Evolutionary conservation across 208 protist species (phyloP), one percentile per base, ranked within the genome.

Genomic region (Trypanosomatidae sp.): DNA sequence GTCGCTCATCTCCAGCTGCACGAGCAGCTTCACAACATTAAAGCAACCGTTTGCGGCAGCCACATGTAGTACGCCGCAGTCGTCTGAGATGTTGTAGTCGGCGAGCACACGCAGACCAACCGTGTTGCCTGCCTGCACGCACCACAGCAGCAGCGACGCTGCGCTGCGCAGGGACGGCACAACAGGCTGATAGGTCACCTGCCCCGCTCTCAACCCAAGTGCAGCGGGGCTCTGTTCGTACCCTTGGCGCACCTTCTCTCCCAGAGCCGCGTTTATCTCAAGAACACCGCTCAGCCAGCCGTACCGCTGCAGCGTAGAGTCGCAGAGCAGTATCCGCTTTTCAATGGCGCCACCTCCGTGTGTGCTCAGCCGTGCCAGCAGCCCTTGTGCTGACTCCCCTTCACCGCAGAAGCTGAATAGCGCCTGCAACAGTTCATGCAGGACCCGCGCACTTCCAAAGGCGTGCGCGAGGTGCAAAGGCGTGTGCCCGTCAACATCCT

Each of bases 21-120:
- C 73, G 33, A 95, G 87, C 43, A 95, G 71, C 77, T 93, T 73
- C 55, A 88, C 72, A 1, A 91, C 72, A 53, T 86, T 81, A 65
- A 77, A 36, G 44, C 81, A 69, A 17, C 89, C 91, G 22, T 73
- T 75, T n/a, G 77, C 73, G 33, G 89, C 89, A 6, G 91, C 91
- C 47, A 79, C 62, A 58, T 89, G 83, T 36, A 96, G 77, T 15
- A 82, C 91, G 28, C 59, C 60, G 74, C 91, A 88, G 71, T 89
- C 83, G 69, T 96, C 91, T 10, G 80, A 66, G 30, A 92, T 77
- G 78, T 93, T 93, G 70, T 91, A 80, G 69, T 96, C 88, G 15
- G 84, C 91, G 52, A 96, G 74, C 36, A 89, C 88, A 28, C 89
- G 89, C 41, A 96, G 74, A 3, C 91, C 91, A 1, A 94, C 83